Evolutionary conservation across 2,329 filamentous ascomycete species (phyloP), one percentile per base, ranked within the genome.

Genomic region (Fusarium camptoceras): DNA sequence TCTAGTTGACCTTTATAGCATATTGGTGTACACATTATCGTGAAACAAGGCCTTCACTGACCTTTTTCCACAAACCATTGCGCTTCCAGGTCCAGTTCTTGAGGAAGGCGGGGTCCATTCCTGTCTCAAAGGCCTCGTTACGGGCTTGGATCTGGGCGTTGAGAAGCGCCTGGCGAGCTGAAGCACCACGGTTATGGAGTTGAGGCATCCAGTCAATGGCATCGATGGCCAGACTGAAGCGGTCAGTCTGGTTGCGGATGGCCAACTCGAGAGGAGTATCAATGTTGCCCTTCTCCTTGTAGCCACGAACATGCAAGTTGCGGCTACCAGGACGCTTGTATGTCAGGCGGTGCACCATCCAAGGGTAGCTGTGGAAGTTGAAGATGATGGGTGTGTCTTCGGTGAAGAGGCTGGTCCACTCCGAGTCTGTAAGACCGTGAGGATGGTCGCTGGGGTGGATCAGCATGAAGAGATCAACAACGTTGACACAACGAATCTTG

Each of bases 311-410:
- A 73, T 92, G 89, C 67, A 94, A 79, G 79, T 92, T 89, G 47
- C 84, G 77, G 77, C 86, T 88, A 8, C 91, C 91, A 3, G 89
- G 89, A 2, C 92, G 88, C 81, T 91, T 91, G 82, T 94, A 94
- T 1, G 91, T 92, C 72, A 94, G 80, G 53, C 92, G 86, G 81
- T 94, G 92, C 54, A 94, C 87, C 74, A 94, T 84, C 91, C 90
- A 94, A 11, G 92, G 92, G 81, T 94, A 94, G 31, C 88, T 91
- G 82, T 94, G 92, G 87, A 94, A 94, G 83, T 94, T 94, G 84
- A 94, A 94, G 76, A 94, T 89, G 76, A 93, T 83, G 24, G 92
- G 92, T 70, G 85, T 89, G 82, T 93, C 83, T 18, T 85, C 83
- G 1, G 92, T 94, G 84, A 94, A 94, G 70, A 94, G 81, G 41